Evolutionary conservation across 2,329 filamentous ascomycete species (phyloP).

Genomic region (Cytospora piceae): DNA sequence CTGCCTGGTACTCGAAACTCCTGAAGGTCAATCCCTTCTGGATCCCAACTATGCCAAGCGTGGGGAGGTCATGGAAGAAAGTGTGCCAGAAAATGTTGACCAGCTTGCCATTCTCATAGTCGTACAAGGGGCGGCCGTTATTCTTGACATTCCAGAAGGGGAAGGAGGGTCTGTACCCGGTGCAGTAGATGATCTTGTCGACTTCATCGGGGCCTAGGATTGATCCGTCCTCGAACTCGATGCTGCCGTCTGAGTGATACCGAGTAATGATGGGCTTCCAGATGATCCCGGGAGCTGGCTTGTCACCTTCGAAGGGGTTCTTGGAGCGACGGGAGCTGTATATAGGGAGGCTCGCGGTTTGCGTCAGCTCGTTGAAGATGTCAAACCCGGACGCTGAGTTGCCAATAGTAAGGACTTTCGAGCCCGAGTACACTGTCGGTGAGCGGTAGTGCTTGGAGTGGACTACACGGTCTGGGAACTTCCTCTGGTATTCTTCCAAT

Average conservation of each 20-base stretch:
- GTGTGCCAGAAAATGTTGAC: conserved; percentile 55
- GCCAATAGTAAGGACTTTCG: conserved; percentile 46
- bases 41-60: conserved; percentile 55
- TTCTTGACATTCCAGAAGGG: conserved; percentile 52
- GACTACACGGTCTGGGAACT: conserved; percentile 45
- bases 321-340: conserved; percentile 55
- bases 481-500: conserved; percentile 44
- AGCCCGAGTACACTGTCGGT: conserved; percentile 39
- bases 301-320: conserved; percentile 54
- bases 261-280: conserved; percentile 58
- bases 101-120: conserved; percentile 52
- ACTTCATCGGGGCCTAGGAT: conserved; percentile 39
- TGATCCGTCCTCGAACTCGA: conserved; percentile 48
- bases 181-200: conserved; percentile 48
- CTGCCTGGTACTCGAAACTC: conserved; percentile 60
- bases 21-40: conserved; percentile 56
- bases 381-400: conserved; percentile 52
- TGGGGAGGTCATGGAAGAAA: conserved; percentile 52
- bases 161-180: conserved; percentile 48
- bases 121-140: conserved; percentile 53
- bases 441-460: conserved; percentile 53
- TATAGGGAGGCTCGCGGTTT: conserved; percentile 46
- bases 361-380: conserved; percentile 43
- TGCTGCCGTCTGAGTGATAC: conserved; percentile 46
- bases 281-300: conserved; percentile 50